A percentile compares a stretch with the other conserved stretches of the same genome.
Evolutionary conservation across 2,329 filamentous ascomycete genomes (phyloP).

Genomic region (Fusarium foetens): DNA sequence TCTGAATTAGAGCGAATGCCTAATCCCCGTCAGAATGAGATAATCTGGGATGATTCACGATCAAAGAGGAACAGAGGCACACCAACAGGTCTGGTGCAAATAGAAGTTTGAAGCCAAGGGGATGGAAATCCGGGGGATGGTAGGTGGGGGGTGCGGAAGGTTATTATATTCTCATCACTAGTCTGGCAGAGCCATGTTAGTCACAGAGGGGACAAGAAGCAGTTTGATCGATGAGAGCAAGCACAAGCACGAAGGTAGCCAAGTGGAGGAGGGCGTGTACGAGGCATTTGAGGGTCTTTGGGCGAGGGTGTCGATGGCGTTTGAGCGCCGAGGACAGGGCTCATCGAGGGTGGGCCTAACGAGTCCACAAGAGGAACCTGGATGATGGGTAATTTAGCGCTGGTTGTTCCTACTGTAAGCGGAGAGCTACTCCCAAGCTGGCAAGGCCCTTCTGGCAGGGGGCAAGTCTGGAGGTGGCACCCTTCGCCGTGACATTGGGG

Average conservation of each 20-base stretch:
- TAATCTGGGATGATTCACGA: constrained; percentile 25
- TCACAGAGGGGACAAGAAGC: constrained; percentile 34
- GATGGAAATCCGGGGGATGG: constrained; percentile 47
- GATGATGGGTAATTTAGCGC: constrained; percentile 35
- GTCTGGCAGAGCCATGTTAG: constrained; percentile 30
- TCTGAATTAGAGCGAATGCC: constrained; percentile 28
- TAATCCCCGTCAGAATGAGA: constrained; percentile 30
- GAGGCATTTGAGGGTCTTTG: constrained; percentile 29
- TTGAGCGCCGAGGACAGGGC: constrained; percentile 14
- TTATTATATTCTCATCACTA: constrained; percentile 46
- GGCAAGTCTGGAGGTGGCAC: constrained; percentile 40
- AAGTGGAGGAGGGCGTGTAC: constrained; percentile 39
- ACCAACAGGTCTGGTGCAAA: constrained; percentile 8
- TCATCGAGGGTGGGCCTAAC: constrained; percentile 36
- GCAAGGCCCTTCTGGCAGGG: constrained; percentile 22
- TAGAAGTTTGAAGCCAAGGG: constrained; percentile 44
- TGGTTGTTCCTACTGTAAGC: constrained; percentile 3
- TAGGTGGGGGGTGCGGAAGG: constrained; percentile 47
- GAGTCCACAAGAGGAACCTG: constrained; percentile 23
- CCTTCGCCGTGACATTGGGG: constrained; percentile 32
- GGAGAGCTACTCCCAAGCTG: constrained; percentile 29
- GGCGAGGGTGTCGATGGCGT: constrained; percentile 35
- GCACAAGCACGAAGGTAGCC: constrained; percentile 14
- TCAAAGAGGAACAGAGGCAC: constrained; percentile 21
- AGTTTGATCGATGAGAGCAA: constrained; percentile 36